Percentiles rank a stretch among this genome's conserved stretches.
phyloP scores from a whole-genome alignment of 2,329 filamentous ascomycete genomes.

The Exophiala alcalophila region DNA sequence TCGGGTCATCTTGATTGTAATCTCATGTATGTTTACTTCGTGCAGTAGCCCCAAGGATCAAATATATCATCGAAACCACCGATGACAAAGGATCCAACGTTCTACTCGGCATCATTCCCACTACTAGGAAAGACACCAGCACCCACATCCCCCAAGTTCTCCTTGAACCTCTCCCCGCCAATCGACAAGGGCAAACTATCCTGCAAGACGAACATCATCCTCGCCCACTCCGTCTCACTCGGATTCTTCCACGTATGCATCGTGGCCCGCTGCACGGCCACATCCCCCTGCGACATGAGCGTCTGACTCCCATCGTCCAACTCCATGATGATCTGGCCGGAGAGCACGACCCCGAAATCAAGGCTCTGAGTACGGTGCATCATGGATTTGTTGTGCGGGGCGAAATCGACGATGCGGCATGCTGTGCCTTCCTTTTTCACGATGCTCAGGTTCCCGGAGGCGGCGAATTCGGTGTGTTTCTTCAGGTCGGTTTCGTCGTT shows the following conservation, averaged over 20 bases:
- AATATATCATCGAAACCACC: no score
- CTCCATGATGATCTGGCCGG: constrained; percentile 51
- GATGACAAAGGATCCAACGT: no score
- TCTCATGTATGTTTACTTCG: no score
- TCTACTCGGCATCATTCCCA: constrained; percentile 4
- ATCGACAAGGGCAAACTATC: constrained; percentile 31
- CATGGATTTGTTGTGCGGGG: constrained; percentile 40
- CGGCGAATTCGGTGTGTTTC: constrained; percentile 15
- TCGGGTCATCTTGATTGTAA: no score
- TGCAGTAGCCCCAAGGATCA: no score
- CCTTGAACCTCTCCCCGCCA: constrained; percentile 11
- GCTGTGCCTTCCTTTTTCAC: constrained; percentile 43
- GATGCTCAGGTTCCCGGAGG: constrained; percentile 32
- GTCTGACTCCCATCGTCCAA: constrained; percentile 51
- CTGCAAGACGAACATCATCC: constrained; percentile 47
- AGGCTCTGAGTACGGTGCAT: constrained; percentile 55
- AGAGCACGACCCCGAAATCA: constrained; percentile 54
- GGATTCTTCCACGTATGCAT: constrained; percentile 54
- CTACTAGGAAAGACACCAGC: constrained; percentile 4
- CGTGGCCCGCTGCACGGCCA: constrained; percentile 52
- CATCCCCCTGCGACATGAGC: constrained; percentile 49
- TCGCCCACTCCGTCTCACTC: constrained; percentile 48
- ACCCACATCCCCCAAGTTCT: constrained; percentile 4
- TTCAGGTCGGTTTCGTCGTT: constrained; percentile 9
- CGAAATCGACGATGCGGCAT: constrained; percentile 49